Evolutionary conservation across 192 early-diverging fungal species (phyloP).

Genomic region (Blastocladiella britannica): DNA sequence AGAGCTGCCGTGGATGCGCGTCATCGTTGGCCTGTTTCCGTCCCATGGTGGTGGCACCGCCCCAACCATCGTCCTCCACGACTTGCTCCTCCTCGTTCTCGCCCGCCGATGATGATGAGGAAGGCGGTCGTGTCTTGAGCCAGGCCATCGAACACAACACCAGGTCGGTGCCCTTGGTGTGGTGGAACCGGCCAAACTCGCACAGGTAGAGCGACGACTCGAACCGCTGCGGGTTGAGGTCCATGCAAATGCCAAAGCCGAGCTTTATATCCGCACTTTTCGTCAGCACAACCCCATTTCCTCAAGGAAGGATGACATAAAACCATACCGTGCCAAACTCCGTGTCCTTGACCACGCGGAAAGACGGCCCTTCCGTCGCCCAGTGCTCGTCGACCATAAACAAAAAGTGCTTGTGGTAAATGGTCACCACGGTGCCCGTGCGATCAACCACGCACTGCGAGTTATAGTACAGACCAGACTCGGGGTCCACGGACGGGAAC

Average conservation of each 20-base stretch:
- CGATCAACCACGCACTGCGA: slow-evolving; percentile 15
- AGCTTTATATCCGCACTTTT: no score
- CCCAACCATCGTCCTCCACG: no score
- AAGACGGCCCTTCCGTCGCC: slow-evolving; percentile 17
- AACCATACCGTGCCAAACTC: background rate
- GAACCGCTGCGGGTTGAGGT: slow-evolving; percentile 29
- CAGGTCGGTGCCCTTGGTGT: slow-evolving; percentile 4
- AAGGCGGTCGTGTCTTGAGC: slow-evolving; percentile 6
- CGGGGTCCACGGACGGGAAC: slow-evolving; percentile 8
- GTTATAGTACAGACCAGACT: slow-evolving; percentile 9
- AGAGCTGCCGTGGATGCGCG: no score
- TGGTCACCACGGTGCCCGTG: slow-evolving; percentile 5
- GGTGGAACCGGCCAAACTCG: slow-evolving; percentile 24
- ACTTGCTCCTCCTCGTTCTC: no score
- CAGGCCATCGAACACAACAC: slow-evolving; percentile 20
- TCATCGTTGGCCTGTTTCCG: background rate
- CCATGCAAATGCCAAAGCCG: slow-evolving; percentile 28
- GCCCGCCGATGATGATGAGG: no score
- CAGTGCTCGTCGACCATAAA: slow-evolving; percentile 22
- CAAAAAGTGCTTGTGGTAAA: slow-evolving; percentile 30
- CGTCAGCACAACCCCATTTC: no score
- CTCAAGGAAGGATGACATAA: no score
- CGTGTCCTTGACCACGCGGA: slow-evolving; percentile 4
- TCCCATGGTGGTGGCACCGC: no score
- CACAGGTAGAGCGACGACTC: slow-evolving; percentile 19